phyloP scores from a whole-genome alignment of 805 yeast species.

The Yarrowia sp. region DNA sequence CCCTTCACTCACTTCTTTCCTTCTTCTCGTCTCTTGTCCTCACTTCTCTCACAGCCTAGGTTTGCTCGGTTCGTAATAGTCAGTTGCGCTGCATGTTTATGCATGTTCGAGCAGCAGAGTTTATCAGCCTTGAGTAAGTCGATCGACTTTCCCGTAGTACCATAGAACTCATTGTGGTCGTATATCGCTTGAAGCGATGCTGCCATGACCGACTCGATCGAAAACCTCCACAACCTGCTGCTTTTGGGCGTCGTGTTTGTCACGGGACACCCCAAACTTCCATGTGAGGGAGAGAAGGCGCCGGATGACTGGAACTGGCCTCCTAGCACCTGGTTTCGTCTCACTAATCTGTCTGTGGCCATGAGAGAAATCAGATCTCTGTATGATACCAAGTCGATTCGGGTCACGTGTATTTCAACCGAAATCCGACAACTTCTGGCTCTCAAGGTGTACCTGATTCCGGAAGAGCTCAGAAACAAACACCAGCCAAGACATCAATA shows the following conservation, averaged over 20 bases:
- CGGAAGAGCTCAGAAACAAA: not conserved
- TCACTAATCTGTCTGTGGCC: not conserved
- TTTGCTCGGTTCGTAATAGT: not conserved
- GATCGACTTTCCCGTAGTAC: too few species aligned
- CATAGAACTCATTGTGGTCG: too few species aligned
- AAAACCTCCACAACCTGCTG: slow-evolving; percentile 11
- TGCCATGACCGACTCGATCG: not conserved
- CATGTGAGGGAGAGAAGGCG: not conserved
- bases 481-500: not conserved
- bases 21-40: not conserved
- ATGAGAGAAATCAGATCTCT: not conserved
- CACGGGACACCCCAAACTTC: slow-evolving; percentile 9
- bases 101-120: slow-evolving; percentile 4
- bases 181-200: not conserved
- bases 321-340: slow-evolving; percentile 11
- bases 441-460: slow-evolving; percentile 16
- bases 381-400: slow-evolving; percentile 1
- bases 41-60: not conserved
- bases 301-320: slow-evolving; percentile 38
- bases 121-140: not conserved
- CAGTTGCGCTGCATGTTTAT: slow-evolving; percentile 15
- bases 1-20: slow-evolving; percentile 7
- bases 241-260: slow-evolving; percentile 9
- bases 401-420: slow-evolving; percentile 3
- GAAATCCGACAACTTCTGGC: not conserved